Percentiles rank a stretch among this genome's conserved stretches.
Evolutionary conservation across 257 asterid species (phyloP).

Genomic region (Solanum infundibuliforme): DNA sequence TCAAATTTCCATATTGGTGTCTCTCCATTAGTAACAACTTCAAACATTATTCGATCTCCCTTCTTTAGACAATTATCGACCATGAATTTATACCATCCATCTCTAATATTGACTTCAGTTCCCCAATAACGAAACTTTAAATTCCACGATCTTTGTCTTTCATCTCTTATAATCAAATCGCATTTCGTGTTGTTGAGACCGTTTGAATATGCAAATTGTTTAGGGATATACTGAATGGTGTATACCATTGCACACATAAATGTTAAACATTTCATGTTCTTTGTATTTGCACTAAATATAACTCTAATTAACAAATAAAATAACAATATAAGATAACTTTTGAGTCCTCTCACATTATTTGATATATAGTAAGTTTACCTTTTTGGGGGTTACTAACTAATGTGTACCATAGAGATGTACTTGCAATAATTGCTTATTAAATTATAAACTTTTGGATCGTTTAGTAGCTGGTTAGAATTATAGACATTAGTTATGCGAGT

Average conservation of each 20-base stretch:
- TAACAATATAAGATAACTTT: too few species aligned
- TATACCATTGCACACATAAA: neutral
- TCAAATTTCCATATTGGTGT: neutral
- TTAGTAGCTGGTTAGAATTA: too few species aligned
- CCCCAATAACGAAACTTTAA: neutral
- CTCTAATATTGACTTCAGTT: neutral
- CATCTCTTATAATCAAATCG: neutral
- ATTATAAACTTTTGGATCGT: too few species aligned
- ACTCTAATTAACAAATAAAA: too few species aligned
- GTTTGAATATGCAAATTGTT: neutral
- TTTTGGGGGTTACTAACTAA: too few species aligned
- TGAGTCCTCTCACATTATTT: too few species aligned
- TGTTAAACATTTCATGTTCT: too few species aligned
- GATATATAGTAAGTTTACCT: too few species aligned
- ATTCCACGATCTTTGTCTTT: neutral
- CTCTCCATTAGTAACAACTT: neutral
- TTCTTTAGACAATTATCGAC: neutral
- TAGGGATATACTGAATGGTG: neutral
- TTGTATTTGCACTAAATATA: too few species aligned
- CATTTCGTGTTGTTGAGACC: neutral
- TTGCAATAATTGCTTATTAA: too few species aligned
- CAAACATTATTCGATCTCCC: neutral
- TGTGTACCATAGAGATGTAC: too few species aligned
- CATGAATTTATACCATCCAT: neutral
- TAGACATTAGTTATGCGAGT: too few species aligned